phyloP scores from a whole-genome alignment of 2,329 filamentous ascomycete genomes.

The Calonectria ilicicola region DNA sequence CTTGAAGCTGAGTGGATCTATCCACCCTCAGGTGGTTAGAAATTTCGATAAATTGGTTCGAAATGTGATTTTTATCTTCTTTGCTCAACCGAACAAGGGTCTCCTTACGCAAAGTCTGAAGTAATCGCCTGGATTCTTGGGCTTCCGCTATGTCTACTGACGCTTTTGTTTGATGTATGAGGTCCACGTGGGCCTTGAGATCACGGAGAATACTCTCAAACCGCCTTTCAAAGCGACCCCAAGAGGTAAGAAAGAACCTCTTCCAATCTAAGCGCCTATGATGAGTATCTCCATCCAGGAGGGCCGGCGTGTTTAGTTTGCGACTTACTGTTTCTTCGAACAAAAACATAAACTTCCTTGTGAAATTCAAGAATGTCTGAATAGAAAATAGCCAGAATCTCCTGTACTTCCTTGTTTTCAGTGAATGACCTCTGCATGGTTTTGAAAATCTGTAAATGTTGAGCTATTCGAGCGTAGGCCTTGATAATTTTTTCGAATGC shows the following conservation, averaged over 20 bases:
- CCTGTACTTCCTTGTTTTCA: constrained; percentile 50
- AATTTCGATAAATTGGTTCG: no score
- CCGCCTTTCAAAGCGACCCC: constrained; percentile 51
- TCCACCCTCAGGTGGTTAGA: no score
- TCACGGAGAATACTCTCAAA: constrained; percentile 51
- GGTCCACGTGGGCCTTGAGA: constrained; percentile 30
- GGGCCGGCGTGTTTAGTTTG: no score
- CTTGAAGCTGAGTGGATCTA: no score
- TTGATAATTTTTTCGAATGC: constrained; percentile 56
- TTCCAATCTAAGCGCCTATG: constrained; percentile 46
- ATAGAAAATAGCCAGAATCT: constrained; percentile 57
- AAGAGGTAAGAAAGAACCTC: constrained; percentile 50
- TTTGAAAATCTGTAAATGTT: constrained; percentile 52
- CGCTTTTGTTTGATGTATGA: no score
- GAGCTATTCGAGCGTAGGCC: constrained; percentile 54
- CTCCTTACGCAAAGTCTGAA: background rate
- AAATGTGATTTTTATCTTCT: no score
- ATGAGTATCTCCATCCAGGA: no score
- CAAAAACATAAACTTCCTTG: constrained; percentile 58
- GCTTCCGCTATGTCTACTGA: no score
- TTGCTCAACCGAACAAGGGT: no score
- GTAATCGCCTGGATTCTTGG: background rate
- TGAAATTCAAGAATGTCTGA: constrained; percentile 63
- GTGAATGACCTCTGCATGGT: constrained; percentile 46
- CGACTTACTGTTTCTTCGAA: constrained; percentile 48